Percentiles rank a stretch among this genome's conserved stretches.
Evolutionary conservation across 148 eudicot genomes (phyloP).

Genomic region (Nyssa sinensis): DNA sequence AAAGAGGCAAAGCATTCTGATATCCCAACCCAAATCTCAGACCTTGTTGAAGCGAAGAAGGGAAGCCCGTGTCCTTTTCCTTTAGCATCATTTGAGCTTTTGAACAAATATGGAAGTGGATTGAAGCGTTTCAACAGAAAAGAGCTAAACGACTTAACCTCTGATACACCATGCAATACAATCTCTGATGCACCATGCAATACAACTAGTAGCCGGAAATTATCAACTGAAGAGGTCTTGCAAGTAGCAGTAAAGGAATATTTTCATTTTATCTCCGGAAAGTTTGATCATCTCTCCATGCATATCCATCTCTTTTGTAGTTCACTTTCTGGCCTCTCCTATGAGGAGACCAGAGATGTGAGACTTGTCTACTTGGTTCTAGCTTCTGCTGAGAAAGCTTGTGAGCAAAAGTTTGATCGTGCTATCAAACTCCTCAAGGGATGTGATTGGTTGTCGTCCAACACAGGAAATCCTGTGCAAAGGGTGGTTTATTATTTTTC

Average conservation of each 20-base stretch:
- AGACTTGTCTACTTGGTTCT: conserved; percentile 30
- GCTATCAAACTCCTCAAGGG: conserved; percentile 22
- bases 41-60: not conserved
- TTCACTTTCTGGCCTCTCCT: conserved; percentile 14
- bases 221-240: conserved; percentile 26
- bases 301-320: no score
- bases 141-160: not conserved
- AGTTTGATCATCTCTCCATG: no score
- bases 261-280: conserved; percentile 17
- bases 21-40: not conserved
- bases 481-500: conserved; percentile 25
- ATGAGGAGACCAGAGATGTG: conserved; percentile 25
- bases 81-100: conserved; percentile 16
- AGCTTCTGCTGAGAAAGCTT: conserved; percentile 33
- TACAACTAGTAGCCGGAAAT: not conserved
- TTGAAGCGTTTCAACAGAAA: conserved; percentile 5
- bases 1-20: not conserved
- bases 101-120: conserved; percentile 14
- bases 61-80: not conserved
- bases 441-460: conserved; percentile 12
- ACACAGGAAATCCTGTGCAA: conserved; percentile 20
- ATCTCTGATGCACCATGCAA: not conserved
- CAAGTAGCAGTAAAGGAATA: conserved; percentile 34
- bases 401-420: conserved; percentile 21
- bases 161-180: not conserved